Evolutionary conservation across 345 rosid species (phyloP).

Genomic region (Microthlaspi erraticum): DNA sequence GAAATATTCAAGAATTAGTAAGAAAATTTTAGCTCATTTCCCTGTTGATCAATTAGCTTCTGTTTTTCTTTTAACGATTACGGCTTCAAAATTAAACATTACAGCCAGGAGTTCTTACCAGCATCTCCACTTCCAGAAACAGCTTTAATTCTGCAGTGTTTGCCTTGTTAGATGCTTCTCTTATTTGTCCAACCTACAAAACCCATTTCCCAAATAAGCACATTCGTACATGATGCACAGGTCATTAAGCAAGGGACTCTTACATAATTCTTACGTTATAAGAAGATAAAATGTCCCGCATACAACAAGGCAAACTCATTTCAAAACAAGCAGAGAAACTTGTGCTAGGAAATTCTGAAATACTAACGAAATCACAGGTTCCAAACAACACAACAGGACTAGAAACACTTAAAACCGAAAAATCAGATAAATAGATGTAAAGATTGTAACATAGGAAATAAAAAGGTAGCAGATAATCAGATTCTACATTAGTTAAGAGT

Average conservation of each 20-base stretch:
- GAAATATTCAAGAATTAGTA: conserved; percentile 37
- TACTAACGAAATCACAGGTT: conserved; percentile 1
- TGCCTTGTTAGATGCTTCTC: conserved; percentile 84
- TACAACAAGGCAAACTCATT: conserved; percentile 17
- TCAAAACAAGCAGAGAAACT: conserved; percentile 15
- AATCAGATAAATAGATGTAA: conserved; percentile 10
- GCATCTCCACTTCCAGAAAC: conserved; percentile 80
- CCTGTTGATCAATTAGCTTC: conserved; percentile 21
- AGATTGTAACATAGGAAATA: conserved; percentile 8
- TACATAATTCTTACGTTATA: not conserved
- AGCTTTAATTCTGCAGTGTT: conserved; percentile 86
- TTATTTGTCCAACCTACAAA: conserved; percentile 88
- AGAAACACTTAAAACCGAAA: conserved; percentile 20
- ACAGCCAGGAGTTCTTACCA: conserved; percentile 51
- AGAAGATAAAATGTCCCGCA: not conserved
- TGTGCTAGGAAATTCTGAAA: conserved; percentile 19
- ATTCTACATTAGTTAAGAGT: not conserved
- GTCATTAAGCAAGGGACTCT: conserved; percentile 10
- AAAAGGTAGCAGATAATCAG: conserved; percentile 6
- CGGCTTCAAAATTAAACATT: conserved; percentile 14
- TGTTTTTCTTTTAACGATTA: conserved; percentile 24
- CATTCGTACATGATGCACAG: conserved; percentile 1
- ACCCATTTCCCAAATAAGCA: conserved; percentile 11
- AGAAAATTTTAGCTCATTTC: conserved; percentile 16
- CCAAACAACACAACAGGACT: conserved; percentile 4